Conservation (phyloP, 2,329 filamentous ascomycete species). For the Pseudogymnoascus sp. region DNA sequence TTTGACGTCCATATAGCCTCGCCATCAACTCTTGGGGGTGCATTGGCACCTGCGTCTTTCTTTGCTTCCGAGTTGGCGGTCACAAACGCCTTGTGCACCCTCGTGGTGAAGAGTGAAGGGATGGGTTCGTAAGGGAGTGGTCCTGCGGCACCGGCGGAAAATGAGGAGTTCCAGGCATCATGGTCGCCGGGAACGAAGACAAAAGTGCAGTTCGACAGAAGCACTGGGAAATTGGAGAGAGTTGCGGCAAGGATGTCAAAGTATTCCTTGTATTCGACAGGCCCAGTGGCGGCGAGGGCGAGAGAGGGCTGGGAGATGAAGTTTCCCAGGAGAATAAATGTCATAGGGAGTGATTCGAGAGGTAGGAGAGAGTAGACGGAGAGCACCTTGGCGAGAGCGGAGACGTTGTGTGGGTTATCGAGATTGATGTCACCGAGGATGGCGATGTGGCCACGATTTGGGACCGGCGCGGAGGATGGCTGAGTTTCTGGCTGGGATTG, state of each 20-base stretch:
- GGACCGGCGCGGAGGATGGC: background rate
- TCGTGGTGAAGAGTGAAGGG: conserved; percentile 82
- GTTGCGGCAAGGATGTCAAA: conserved; percentile 82
- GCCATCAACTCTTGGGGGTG: conserved; percentile 39
- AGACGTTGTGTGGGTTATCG: conserved; percentile 71
- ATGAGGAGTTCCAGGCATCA: conserved; percentile 91
- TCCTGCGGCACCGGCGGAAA: conserved; percentile 64
- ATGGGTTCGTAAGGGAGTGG: conserved; percentile 63
- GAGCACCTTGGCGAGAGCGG: conserved; percentile 74
- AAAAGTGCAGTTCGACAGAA: conserved; percentile 75
- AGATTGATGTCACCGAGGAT: conserved; percentile 81
- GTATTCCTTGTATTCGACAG: conserved; percentile 93
- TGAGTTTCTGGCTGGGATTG: background rate
- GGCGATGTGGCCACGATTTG: conserved; percentile 50
- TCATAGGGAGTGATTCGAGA: conserved; percentile 59
- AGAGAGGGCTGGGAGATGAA: conserved; percentile 63
- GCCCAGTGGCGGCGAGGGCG: conserved; percentile 60
- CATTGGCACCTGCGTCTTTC: conserved; percentile 37
- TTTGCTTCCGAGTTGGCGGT: conserved; percentile 65
- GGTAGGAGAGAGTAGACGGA: conserved; percentile 61
- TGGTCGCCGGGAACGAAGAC: conserved; percentile 94
- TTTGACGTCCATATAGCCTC: conserved; percentile 86
- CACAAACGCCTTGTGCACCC: conserved; percentile 73
- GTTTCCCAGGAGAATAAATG: conserved; percentile 79
- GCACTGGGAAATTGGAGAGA: conserved; percentile 71